Evolutionary conservation across 2,329 filamentous ascomycete genomes (phyloP).

Genomic region (Botrytis cinerea): DNA sequence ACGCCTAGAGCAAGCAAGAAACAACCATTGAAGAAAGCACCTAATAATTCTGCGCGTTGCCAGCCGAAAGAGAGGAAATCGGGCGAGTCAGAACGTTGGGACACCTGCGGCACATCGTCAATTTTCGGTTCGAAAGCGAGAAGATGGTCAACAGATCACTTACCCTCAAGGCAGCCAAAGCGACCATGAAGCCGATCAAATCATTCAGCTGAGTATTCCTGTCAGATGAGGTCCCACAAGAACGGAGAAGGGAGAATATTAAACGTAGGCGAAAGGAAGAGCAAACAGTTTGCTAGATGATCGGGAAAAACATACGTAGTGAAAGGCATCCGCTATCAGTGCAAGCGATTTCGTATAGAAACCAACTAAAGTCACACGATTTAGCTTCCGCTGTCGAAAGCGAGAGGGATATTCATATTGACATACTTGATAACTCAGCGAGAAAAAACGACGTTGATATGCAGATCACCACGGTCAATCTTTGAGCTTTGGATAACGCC

Average conservation of each 20-base stretch:
- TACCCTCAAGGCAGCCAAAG: constrained; percentile 64
- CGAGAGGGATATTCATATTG: neutral
- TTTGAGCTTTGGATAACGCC: constrained; percentile 24
- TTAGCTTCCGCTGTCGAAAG: constrained; percentile 9
- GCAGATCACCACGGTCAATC: constrained; percentile 45
- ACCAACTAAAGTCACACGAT: constrained; percentile 50
- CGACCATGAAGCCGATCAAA: constrained; percentile 67
- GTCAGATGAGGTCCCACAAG: constrained; percentile 18
- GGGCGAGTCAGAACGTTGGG: constrained; percentile 58
- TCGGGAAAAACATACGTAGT: constrained; percentile 58
- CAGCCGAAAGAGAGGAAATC: constrained; percentile 70
- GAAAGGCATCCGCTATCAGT: constrained; percentile 75
- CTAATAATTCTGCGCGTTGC: constrained; percentile 71
- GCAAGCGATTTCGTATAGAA: constrained; percentile 72
- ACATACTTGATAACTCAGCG: constrained; percentile 48
- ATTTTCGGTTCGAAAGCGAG: neutral
- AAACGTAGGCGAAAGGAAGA: neutral
- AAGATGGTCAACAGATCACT: constrained; percentile 13
- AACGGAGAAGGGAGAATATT: neutral
- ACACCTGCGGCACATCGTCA: constrained; percentile 49
- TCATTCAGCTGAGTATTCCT: constrained; percentile 61
- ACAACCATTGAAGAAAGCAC: constrained; percentile 79
- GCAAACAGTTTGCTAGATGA: constrained; percentile 10
- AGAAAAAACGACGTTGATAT: constrained; percentile 51
- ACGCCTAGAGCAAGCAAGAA: constrained; percentile 72